Conservation (phyloP, 2,329 filamentous ascomycete species). For the Monilinia laxa region DNA sequence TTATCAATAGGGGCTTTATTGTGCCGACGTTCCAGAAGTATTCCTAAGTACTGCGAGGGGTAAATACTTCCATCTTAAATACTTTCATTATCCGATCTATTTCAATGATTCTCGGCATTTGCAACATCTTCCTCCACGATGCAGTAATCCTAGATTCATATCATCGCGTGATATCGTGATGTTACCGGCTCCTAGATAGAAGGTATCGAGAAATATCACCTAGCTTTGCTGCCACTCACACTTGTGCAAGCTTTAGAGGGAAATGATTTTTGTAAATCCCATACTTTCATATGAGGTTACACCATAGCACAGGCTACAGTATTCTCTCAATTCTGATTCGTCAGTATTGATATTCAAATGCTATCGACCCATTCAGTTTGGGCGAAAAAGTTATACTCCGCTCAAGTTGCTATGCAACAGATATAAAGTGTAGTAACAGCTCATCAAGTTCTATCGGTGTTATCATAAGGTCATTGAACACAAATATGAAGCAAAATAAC, state of each 20-base stretch:
- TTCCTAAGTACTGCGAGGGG: neutral
- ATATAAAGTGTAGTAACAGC: neutral
- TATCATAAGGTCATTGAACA: neutral
- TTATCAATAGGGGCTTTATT: neutral
- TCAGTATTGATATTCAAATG: neutral
- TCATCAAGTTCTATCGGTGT: neutral
- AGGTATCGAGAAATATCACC: neutral
- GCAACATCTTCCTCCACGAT: neutral
- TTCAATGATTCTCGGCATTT: neutral
- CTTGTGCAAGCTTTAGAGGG: neutral
- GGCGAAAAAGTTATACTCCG: neutral
- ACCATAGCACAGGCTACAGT: neutral
- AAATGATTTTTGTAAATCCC: neutral
- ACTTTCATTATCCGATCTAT: neutral
- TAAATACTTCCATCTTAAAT: neutral
- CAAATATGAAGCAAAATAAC: neutral
- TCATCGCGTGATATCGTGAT: neutral
- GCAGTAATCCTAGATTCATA: neutral
- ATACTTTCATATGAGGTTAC: neutral
- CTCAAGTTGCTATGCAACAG: neutral
- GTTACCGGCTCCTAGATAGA: neutral
- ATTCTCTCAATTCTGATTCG: neutral
- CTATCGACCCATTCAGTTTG: neutral
- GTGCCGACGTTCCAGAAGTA: neutral
- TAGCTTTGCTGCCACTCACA: neutral